Percentiles rank a stretch among this genome's conserved stretches.
Evolutionary conservation across 2,329 filamentous ascomycete genomes (phyloP).

Genomic region (Keithomyces neogunnii): DNA sequence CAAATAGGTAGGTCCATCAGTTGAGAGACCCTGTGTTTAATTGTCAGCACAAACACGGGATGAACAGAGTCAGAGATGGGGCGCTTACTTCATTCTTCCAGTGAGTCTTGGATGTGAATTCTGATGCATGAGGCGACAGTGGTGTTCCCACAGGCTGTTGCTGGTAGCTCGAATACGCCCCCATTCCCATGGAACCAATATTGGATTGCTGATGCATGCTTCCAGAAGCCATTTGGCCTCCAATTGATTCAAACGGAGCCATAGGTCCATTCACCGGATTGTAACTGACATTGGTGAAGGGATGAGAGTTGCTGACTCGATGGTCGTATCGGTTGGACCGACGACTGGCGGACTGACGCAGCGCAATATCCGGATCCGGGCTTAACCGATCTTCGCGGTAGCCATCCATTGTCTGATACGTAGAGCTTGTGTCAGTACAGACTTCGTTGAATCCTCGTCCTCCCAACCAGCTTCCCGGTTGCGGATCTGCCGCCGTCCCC

Average conservation of each 20-base stretch:
- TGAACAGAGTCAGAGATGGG: neutral
- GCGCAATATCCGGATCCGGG: slow-evolving; percentile 39
- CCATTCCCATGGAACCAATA: slow-evolving; percentile 29
- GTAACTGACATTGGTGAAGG: slow-evolving; percentile 23
- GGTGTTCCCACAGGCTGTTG: slow-evolving; percentile 54
- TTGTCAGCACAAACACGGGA: neutral
- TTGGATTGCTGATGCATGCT: slow-evolving; percentile 25
- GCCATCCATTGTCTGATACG: slow-evolving; percentile 28
- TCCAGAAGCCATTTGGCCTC: slow-evolving; percentile 23
- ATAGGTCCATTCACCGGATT: slow-evolving; percentile 20
- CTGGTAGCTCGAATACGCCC: slow-evolving; percentile 40
- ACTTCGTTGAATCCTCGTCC: slow-evolving; percentile 28
- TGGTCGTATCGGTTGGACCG: slow-evolving; percentile 40
- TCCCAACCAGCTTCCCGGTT: slow-evolving; percentile 35
- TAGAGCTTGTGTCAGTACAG: slow-evolving; percentile 30
- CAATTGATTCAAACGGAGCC: slow-evolving; percentile 27
- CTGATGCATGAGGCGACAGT: slow-evolving; percentile 64
- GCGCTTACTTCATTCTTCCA: slow-evolving; percentile 49
- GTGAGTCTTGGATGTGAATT: slow-evolving; percentile 53
- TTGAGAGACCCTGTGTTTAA: slow-evolving; percentile 22
- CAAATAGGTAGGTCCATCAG: slow-evolving; percentile 68
- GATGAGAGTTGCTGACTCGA: slow-evolving; percentile 29
- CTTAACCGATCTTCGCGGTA: slow-evolving; percentile 38
- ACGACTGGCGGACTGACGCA: slow-evolving; percentile 33
- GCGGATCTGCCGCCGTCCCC: slow-evolving; percentile 26